Conservation (phyloP, 2,329 filamentous ascomycete genomes). For the Scedosporium minutisporum region DNA sequence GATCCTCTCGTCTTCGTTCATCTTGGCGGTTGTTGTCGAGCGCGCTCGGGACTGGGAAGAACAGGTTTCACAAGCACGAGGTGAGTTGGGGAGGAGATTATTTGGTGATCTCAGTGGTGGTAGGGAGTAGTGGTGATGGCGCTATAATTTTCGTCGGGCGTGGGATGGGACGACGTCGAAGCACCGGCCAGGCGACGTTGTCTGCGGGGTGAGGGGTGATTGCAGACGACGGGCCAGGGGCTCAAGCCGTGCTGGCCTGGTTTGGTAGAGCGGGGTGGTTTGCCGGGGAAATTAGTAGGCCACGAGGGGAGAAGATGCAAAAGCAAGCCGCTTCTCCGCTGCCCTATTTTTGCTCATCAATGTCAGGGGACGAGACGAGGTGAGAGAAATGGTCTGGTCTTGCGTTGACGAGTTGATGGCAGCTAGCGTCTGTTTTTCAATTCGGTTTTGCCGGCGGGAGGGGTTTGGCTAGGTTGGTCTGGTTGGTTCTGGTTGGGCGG, state of each 20-base stretch:
- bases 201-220: constrained; percentile 1
- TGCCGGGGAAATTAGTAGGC: background rate
- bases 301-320: background rate
- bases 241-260: too few species aligned
- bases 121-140: background rate
- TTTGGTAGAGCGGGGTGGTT: background rate
- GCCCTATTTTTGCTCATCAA: background rate
- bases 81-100: background rate
- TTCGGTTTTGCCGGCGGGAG: constrained; percentile 1
- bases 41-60: background rate
- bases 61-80: background rate
- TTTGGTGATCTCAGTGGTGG: background rate
- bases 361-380: background rate
- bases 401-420: background rate
- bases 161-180: background rate
- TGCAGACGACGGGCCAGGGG: too few species aligned
- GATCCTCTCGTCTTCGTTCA: constrained; percentile 56
- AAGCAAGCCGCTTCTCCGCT: background rate
- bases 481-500: too few species aligned
- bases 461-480: background rate
- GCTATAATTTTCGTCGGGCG: background rate
- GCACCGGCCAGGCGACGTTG: background rate
- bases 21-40: constrained; percentile 29
- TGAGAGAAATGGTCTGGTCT: background rate
- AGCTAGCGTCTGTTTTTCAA: background rate